phyloP scores from a whole-genome alignment of 2,329 filamentous ascomycete species.

The Arthrobotrys iridis region DNA sequence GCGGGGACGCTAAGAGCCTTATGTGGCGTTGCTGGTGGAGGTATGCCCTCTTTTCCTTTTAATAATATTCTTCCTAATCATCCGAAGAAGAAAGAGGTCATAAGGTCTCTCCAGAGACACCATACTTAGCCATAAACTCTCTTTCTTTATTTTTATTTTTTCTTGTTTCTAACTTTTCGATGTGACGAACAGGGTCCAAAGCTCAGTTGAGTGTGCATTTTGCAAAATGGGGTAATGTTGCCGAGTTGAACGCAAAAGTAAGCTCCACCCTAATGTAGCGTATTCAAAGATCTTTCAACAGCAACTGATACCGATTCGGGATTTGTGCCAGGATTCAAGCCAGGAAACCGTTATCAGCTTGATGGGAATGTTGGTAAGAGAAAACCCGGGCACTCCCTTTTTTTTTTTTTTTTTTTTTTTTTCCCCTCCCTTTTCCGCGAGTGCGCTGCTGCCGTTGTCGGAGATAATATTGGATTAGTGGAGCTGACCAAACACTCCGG shows the following conservation, averaged over 20 bases:
- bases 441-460: not conserved
- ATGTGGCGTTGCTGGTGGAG: slow-evolving; percentile 86
- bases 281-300: slow-evolving; percentile 30
- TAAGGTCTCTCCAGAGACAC: slow-evolving; percentile 39
- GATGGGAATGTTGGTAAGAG: slow-evolving; percentile 77
- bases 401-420: not conserved
- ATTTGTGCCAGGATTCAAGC: slow-evolving; percentile 75
- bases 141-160: slow-evolving; percentile 12
- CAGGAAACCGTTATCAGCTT: slow-evolving; percentile 94
- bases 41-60: slow-evolving; percentile 18
- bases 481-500: slow-evolving; percentile 47
- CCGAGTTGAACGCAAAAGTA: slow-evolving; percentile 80
- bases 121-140: not conserved
- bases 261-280: slow-evolving; percentile 59
- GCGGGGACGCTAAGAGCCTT: slow-evolving; percentile 73
- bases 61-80: slow-evolving; percentile 18
- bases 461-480: slow-evolving; percentile 27
- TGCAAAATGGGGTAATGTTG: slow-evolving; percentile 83
- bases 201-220: slow-evolving; percentile 93
- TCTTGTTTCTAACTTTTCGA: not conserved
- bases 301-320: slow-evolving; percentile 33
- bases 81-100: slow-evolving; percentile 35
- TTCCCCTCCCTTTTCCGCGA: not conserved
- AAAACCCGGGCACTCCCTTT: not conserved
- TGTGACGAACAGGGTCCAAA: slow-evolving; percentile 72